These are phyloP conservation scores for Melanogaster broomeanus DNA, from an alignment of 768 basidiomycete genomes.

Conservation along the genomic window DNA sequence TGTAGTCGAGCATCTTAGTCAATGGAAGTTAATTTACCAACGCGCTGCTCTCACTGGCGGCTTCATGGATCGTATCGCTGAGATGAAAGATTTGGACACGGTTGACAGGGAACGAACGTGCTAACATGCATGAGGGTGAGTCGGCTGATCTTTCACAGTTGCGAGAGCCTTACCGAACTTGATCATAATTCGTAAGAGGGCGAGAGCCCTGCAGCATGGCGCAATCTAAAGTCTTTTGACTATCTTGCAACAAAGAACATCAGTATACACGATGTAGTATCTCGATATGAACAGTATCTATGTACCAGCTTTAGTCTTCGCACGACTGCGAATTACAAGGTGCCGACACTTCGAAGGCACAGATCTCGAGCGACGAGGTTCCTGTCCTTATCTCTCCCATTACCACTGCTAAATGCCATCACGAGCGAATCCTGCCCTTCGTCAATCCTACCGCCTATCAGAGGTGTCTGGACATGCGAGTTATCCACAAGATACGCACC, in stretches of 20 bases:
- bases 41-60: constrained; percentile 30
- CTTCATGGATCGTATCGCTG: constrained; percentile 22
- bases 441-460: constrained; percentile 61
- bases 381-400: constrained; percentile 75
- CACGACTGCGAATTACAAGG: constrained; percentile 42
- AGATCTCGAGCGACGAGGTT: constrained; percentile 73
- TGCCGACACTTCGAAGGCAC: constrained; percentile 66
- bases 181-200: constrained; percentile 12
- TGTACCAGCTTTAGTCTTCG: background rate
- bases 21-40: background rate
- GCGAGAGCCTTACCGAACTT: background rate
- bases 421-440: constrained; percentile 78
- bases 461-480: background rate
- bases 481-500: constrained; percentile 47
- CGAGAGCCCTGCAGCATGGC: constrained; percentile 10
- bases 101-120: constrained; percentile 17
- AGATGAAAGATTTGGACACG: constrained; percentile 26
- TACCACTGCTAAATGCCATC: constrained; percentile 70
- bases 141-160: background rate
- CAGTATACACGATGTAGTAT: background rate
- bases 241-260: background rate
- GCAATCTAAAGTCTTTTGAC: constrained; percentile 7
- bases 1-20: no score
- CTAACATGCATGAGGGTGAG: constrained; percentile 27
- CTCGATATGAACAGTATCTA: constrained; percentile 5